Conservation (phyloP, 2,329 filamentous ascomycete genomes). For the Colletotrichum nymphaeae region DNA sequence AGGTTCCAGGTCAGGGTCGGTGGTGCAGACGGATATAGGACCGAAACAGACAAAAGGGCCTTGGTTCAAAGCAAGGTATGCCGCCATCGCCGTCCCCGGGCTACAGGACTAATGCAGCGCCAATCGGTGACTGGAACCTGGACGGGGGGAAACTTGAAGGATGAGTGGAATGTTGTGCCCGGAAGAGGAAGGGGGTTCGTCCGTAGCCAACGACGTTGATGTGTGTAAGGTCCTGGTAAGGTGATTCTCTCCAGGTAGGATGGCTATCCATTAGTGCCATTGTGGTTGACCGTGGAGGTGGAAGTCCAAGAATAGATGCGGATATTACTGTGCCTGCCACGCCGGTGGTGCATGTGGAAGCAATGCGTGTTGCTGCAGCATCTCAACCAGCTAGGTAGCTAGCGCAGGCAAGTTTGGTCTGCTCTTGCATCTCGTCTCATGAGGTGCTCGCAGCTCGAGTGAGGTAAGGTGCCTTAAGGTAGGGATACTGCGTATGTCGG, state of each 20-base stretch:
- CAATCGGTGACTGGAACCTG: background rate
- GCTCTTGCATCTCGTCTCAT: background rate
- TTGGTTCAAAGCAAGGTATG: background rate
- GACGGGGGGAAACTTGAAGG: background rate
- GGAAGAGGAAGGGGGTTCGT: conserved; percentile 15
- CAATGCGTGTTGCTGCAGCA: conserved; percentile 3
- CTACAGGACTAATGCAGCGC: conserved; percentile 8
- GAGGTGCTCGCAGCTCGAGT: background rate
- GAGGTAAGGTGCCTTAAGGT: no score
- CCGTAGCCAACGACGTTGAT: background rate
- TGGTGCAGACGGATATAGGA: background rate
- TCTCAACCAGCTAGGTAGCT: background rate
- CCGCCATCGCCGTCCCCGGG: background rate
- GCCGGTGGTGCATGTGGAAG: background rate
- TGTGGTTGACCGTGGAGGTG: background rate
- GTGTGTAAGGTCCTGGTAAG: background rate
- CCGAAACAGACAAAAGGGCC: background rate
- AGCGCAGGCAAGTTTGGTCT: background rate
- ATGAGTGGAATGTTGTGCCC: conserved; percentile 1
- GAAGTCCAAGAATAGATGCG: conserved; percentile 1
- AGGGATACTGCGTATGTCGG: background rate
- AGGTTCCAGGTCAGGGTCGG: background rate
- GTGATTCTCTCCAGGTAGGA: background rate
- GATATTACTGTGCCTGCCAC: background rate
- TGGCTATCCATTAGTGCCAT: background rate